Percentiles rank a stretch among this genome's conserved stretches.
Conservation (phyloP, 495 filamentous ascomycete genomes). For the Xylaria sp. region DNA sequence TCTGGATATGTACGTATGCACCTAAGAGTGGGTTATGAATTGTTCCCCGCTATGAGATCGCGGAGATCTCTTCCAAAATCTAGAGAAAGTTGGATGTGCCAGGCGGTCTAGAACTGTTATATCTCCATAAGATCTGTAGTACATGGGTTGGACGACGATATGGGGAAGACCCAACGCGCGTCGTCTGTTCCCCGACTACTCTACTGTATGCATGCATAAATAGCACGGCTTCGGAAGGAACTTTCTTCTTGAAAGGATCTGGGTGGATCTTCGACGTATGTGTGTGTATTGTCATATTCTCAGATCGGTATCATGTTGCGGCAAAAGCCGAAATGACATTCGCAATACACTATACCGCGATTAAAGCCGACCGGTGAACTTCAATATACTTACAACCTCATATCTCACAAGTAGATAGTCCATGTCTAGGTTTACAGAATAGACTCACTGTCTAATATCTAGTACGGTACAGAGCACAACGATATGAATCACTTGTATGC, state of each 20-base stretch:
- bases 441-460: not conserved
- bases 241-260: not conserved
- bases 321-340: not conserved
- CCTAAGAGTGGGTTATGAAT: not conserved
- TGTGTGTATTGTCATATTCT: not conserved
- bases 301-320: not conserved
- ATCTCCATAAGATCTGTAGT: not conserved
- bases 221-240: not conserved
- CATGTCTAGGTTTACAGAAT: not conserved
- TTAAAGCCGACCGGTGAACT: not conserved
- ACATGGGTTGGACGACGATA: not conserved
- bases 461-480: not conserved
- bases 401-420: too few relatives aligned
- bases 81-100: constrained; percentile 1
- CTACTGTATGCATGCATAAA: not conserved
- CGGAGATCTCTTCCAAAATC: not conserved
- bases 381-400: not conserved
- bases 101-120: not conserved
- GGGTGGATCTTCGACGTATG: not conserved
- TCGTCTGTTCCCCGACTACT: not conserved
- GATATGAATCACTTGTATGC: not conserved
- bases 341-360: not conserved
- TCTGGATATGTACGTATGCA: too few relatives aligned
- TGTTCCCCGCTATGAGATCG: not conserved
- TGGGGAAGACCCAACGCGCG: not conserved